Base-by-base conservation (phyloP, 140 eudicot species). In the Cichorium intybus region DNA sequence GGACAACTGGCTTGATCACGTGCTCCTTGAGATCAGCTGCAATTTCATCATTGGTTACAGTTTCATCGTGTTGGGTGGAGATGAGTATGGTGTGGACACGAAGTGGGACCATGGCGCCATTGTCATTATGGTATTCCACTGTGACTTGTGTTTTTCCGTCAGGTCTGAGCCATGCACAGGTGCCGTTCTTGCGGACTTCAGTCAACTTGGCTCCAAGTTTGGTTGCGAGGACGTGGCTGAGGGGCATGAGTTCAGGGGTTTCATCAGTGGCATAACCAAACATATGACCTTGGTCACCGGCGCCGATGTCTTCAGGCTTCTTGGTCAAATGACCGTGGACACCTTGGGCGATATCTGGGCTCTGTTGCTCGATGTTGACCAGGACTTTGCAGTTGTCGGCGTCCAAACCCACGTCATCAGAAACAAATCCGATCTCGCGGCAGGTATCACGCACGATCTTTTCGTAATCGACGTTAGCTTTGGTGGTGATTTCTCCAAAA, bases 231-330 rank as follows among this genome's bases (percentile, higher is more conserved):
- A 85, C 92, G 31, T 85, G 92, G 70, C 83, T 81, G 0, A 85
- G 85, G 0, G 87, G 92, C 92, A 85, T 85, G 45, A 81, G 75
- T n/a, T 84, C 90, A 18, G 90, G 87, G 58, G 90, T 84, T 63
- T 84, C 90, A 77, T 84, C 90, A 9, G 90, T 84, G 10, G 90
- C 90, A 68, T 84, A 84, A 45, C 90, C 90, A 59, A 84, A 84
- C 86, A 83, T 83, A 17, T 82, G 88, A 3, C 88, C 88, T 60
- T 82, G 88, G 55, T 78, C 87, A 52, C 89, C 89, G 7, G 89
- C 89, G 69, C 89, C 89, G 17, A 83, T 77, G 31, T 83, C 89
- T 67, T 83, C 89, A 1, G 85, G 89, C 58, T 67, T 77, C 83
- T 80, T 83, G 57, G 83, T 83, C 54, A 83, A 60, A 56, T 83